Percentiles rank a stretch among this genome's conserved stretches.
These are phyloP conservation scores for Dothiorella sarmentorum DNA, from an alignment of 2,329 filamentous ascomycete genomes.

Conservation along the genomic window DNA sequence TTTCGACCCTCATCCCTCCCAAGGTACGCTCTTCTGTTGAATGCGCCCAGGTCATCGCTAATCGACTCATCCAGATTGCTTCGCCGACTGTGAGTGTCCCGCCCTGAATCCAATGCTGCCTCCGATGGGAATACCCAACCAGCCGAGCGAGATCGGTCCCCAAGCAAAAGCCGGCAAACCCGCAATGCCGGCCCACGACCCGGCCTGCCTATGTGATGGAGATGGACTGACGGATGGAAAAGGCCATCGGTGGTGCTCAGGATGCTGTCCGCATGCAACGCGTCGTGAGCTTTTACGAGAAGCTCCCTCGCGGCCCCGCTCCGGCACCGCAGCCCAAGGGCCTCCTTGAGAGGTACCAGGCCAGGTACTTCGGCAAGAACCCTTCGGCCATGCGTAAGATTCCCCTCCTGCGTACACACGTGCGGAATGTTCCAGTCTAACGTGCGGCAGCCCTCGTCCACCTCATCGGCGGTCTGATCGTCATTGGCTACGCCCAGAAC, in stretches of 20 bases:
- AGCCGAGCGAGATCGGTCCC: slow-evolving; percentile 5
- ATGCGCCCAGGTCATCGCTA: slow-evolving; percentile 29
- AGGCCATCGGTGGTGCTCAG: slow-evolving; percentile 92
- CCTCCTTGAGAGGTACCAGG: slow-evolving; percentile 81
- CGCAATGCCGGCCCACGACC: neutral
- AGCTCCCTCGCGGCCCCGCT: slow-evolving; percentile 88
- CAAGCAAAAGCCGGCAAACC: neutral
- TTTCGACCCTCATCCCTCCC: slow-evolving; percentile 97
- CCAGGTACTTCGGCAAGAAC: slow-evolving; percentile 91
- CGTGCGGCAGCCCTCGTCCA: slow-evolving; percentile 73
- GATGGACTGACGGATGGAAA: slow-evolving; percentile 28
- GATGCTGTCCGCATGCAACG: slow-evolving; percentile 98
- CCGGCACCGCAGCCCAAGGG: slow-evolving; percentile 80
- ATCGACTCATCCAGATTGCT: slow-evolving; percentile 60
- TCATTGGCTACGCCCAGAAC: slow-evolving; percentile 90
- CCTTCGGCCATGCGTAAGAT: slow-evolving; percentile 78
- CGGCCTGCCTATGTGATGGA: slow-evolving; percentile 20
- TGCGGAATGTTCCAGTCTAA: slow-evolving; percentile 17
- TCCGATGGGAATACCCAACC: neutral
- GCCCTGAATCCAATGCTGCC: neutral
- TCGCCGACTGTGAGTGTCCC: slow-evolving; percentile 69
- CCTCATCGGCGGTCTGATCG: slow-evolving; percentile 71
- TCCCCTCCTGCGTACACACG: slow-evolving; percentile 19
- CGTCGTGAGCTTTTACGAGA: slow-evolving; percentile 98
- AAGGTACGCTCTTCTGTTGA: slow-evolving; percentile 64